A percentile compares a stretch with the other conserved stretches of the same genome.
These are phyloP conservation scores for Kregervanrija fluxuum DNA, from an alignment of 805 yeast genomes.

Conservation along the genomic window DNA sequence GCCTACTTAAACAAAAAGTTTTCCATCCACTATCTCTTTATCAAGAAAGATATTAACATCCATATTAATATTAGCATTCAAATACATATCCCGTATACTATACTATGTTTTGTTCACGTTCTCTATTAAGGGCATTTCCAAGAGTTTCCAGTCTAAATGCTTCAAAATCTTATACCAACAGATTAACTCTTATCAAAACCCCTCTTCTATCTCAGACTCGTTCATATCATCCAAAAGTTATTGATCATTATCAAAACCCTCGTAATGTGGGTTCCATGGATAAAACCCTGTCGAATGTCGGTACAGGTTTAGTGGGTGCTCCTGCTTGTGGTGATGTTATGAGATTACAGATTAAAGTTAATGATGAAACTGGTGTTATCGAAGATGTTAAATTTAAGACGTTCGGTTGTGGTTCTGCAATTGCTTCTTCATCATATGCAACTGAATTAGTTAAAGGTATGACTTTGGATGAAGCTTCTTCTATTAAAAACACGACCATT, in stretches of 20 bases:
- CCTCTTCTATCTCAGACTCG: background rate
- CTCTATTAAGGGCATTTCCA: no score
- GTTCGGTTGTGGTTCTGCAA: slow-evolving; percentile 98
- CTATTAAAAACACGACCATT: slow-evolving; percentile 87
- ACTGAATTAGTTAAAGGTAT: slow-evolving; percentile 95
- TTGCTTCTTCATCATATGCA: slow-evolving; percentile 91
- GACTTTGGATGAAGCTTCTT: slow-evolving; percentile 87
- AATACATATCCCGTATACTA: no score
- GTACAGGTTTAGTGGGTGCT: slow-evolving; percentile 97
- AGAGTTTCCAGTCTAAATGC: no score
- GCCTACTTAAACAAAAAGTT: no score
- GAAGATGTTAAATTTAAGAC: slow-evolving; percentile 96
- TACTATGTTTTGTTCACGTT: no score
- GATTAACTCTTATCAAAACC: no score
- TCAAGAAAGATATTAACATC: no score
- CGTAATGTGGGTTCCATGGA: slow-evolving; percentile 93
- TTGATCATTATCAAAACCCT: slow-evolving; percentile 95
- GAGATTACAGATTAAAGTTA: slow-evolving; percentile 92
- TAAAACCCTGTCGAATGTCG: slow-evolving; percentile 68
- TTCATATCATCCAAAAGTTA: slow-evolving; percentile 83
- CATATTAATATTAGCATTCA: no score
- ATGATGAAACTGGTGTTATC: slow-evolving; percentile 83
- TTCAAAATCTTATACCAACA: no score
- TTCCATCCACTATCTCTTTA: no score
- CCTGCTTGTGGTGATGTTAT: slow-evolving; percentile 99